These are phyloP conservation scores for Aspergillus kassunensis DNA, from an alignment of 495 filamentous ascomycete genomes.

Conservation along the genomic window DNA sequence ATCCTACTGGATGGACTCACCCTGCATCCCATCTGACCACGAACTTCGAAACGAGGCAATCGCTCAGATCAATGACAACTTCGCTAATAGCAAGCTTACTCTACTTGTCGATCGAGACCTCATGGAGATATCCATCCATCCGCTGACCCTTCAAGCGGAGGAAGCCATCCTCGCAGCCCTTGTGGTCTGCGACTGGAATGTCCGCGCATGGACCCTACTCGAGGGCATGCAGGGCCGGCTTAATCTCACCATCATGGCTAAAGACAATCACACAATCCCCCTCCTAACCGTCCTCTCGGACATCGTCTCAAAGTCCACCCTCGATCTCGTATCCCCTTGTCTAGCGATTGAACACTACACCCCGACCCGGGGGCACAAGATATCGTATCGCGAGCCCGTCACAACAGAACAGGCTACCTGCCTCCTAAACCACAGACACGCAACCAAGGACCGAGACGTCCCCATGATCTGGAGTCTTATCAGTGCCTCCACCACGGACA, in stretches of 20 bases:
- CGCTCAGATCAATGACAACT: slow-evolving; percentile 1
- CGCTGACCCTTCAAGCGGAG: not conserved
- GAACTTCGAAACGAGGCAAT: not conserved
- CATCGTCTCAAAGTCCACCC: not conserved
- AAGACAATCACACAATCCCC: not conserved
- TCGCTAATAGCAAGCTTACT: slow-evolving; percentile 1
- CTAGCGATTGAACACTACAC: slow-evolving; percentile 1
- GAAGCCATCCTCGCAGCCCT: slow-evolving; percentile 3
- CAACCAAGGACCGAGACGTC: slow-evolving; percentile 2
- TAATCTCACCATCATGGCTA: not conserved
- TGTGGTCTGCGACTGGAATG: slow-evolving; percentile 4
- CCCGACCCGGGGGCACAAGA: not conserved
- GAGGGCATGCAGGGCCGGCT: slow-evolving; percentile 3
- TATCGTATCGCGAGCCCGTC: not conserved
- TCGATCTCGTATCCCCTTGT: not conserved
- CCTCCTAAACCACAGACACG: slow-evolving; percentile 3
- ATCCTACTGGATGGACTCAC: slow-evolving; percentile 8
- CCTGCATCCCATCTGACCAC: not conserved
- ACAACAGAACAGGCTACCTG: slow-evolving; percentile 3
- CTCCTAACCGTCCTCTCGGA: not conserved
- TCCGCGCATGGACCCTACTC: slow-evolving; percentile 6
- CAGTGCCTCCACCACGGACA: too few species aligned
- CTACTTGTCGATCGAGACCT: slow-evolving; percentile 1
- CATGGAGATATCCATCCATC: not conserved
- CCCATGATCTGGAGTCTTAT: slow-evolving; percentile 5